Percentiles rank a stretch among this genome's conserved stretches.
Conservation (phyloP, 1,284 basidiomycete genomes). For the Pterula multifida region DNA sequence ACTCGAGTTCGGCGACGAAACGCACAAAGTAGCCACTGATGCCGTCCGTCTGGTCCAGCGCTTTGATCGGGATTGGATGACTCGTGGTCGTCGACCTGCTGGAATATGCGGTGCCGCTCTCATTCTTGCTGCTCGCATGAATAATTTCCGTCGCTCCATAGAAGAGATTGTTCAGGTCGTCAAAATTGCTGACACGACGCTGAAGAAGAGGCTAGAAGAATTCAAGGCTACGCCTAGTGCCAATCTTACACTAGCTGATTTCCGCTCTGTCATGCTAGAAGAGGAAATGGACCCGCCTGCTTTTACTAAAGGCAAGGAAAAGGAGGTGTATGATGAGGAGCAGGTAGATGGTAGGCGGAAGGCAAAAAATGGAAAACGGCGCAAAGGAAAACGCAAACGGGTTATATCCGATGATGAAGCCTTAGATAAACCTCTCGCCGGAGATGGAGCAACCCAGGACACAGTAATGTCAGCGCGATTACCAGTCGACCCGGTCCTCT, state of each 20-base stretch:
- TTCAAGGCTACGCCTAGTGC: conserved; percentile 88
- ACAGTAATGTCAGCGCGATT: conserved; percentile 10
- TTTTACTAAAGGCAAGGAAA: conserved; percentile 65
- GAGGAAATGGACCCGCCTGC: conserved; percentile 88
- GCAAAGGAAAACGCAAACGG: conserved; percentile 26
- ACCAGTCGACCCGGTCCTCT: conserved; percentile 31
- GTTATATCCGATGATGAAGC: neutral
- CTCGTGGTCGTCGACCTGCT: conserved; percentile 86
- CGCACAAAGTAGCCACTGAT: conserved; percentile 84
- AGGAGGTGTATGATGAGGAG: conserved; percentile 38
- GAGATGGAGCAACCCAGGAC: conserved; percentile 13
- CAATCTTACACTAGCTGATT: conserved; percentile 81
- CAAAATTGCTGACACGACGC: conserved; percentile 92
- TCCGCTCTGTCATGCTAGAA: conserved; percentile 85
- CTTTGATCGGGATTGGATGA: conserved; percentile 97
- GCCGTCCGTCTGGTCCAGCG: conserved; percentile 90
- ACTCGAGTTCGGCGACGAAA: conserved; percentile 94
- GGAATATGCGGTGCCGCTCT: conserved; percentile 96
- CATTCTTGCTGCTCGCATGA: conserved; percentile 95
- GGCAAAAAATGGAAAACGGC: conserved; percentile 28
- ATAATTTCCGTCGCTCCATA: conserved; percentile 87
- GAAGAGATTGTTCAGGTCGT: conserved; percentile 98
- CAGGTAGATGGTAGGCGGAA: conserved; percentile 18
- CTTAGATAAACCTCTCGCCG: no score
- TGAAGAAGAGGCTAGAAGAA: conserved; percentile 92